A percentile compares a stretch with the other conserved stretches of the same genome.
These are phyloP conservation scores for Dianthus caryophyllus DNA, from an alignment of 148 eudicot species.

Conservation along the genomic window DNA sequence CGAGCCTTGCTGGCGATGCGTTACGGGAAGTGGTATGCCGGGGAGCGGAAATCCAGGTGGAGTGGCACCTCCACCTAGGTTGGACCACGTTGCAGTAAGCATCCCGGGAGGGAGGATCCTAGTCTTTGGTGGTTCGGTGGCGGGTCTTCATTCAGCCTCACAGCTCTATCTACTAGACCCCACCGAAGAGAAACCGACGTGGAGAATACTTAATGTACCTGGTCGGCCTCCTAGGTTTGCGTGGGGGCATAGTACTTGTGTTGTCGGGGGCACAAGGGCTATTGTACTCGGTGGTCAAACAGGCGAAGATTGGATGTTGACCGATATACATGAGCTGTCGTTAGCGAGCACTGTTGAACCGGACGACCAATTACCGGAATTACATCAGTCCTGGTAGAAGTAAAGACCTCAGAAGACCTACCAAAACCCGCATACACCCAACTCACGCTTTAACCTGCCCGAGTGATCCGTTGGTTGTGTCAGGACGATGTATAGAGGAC, in stretches of 20 bases:
- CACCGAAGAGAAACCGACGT: conserved; percentile 90
- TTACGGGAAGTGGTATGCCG: conserved; percentile 86
- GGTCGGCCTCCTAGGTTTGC: conserved; percentile 89
- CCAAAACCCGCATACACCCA: no score
- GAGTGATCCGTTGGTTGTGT: no score
- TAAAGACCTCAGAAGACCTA: not conserved
- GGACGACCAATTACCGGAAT: conserved; percentile 16
- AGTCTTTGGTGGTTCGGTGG: conserved; percentile 92
- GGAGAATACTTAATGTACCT: conserved; percentile 85
- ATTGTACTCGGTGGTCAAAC: conserved; percentile 94
- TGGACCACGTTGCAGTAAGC: conserved; percentile 94
- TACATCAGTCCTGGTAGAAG: conserved; percentile 5
- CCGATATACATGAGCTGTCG: conserved; percentile 78
- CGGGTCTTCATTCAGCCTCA: conserved; percentile 97
- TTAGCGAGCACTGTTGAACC: conserved; percentile 52
- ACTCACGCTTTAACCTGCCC: no score
- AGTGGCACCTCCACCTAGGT: conserved; percentile 85
- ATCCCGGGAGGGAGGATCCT: conserved; percentile 89
- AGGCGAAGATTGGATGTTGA: conserved; percentile 91
- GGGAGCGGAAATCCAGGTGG: conserved; percentile 95
- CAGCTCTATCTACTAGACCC: conserved; percentile 88
- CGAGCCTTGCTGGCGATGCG: conserved; percentile 82
- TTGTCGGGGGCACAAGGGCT: conserved; percentile 89
- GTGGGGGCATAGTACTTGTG: conserved; percentile 95
- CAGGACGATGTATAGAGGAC: not conserved